Evolutionary conservation across 495 filamentous ascomycete species (phyloP).

Genomic region (Penicillium salamii): DNA sequence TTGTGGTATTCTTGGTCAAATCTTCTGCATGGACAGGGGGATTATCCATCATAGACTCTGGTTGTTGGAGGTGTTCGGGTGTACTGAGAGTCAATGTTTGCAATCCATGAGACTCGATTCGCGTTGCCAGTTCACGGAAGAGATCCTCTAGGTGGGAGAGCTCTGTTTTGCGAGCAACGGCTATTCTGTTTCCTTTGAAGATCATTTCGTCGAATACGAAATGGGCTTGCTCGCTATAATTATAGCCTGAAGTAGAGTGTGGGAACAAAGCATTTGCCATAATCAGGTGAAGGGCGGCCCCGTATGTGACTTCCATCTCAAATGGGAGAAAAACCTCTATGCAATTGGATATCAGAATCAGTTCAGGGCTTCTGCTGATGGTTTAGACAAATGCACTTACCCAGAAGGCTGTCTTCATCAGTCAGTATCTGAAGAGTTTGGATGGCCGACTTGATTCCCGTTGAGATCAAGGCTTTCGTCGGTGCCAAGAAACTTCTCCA

Average conservation of each 20-base stretch:
- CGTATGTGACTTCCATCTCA: constrained; percentile 38
- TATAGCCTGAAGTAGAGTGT: too few species aligned
- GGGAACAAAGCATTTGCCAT: constrained; percentile 34
- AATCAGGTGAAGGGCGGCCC: constrained; percentile 28
- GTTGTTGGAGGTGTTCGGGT: not conserved
- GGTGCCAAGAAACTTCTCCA: constrained; percentile 25
- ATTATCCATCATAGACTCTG: not conserved
- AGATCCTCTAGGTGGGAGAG: constrained; percentile 22
- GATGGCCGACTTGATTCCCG: constrained; percentile 35
- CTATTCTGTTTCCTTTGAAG: constrained; percentile 28
- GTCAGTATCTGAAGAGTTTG: constrained; percentile 34
- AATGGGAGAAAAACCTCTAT: constrained; percentile 40
- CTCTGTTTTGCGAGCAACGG: constrained; percentile 26
- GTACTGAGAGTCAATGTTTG: constrained; percentile 14
- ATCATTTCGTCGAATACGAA: constrained; percentile 38
- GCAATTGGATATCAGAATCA: not conserved
- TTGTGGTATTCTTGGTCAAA: too few species aligned
- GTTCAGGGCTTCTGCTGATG: too few species aligned
- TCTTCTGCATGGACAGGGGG: too few species aligned
- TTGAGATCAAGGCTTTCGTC: constrained; percentile 29
- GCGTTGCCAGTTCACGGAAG: constrained; percentile 20
- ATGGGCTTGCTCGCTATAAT: constrained; percentile 6
- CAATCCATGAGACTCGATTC: constrained; percentile 16
- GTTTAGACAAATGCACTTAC: constrained; percentile 12
- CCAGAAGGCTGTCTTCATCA: constrained; percentile 32